Conservation (phyloP, 495 filamentous ascomycete genomes). For the Podospora conica region DNA sequence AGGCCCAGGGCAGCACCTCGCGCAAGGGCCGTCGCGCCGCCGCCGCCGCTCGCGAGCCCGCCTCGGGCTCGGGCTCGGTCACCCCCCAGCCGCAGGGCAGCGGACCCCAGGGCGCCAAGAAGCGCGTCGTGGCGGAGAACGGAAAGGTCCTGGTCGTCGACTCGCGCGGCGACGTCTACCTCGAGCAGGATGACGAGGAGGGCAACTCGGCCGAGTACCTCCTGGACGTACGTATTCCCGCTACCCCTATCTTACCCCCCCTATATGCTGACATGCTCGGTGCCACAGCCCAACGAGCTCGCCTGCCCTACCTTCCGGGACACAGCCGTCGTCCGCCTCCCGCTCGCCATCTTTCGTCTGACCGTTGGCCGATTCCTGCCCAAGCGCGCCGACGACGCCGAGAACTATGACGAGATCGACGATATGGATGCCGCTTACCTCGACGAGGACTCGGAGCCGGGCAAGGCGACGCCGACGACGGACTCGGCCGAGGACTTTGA, state of each 20-base stretch:
- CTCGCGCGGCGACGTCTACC: constrained; percentile 80
- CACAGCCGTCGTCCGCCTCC: constrained; percentile 64
- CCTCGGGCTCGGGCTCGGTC: constrained; percentile 22
- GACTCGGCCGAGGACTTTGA: constrained; percentile 52
- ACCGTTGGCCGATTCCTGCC: constrained; percentile 50
- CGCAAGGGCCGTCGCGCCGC: constrained; percentile 24
- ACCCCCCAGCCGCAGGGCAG: constrained; percentile 32
- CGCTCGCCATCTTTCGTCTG: constrained; percentile 56
- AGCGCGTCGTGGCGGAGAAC: constrained; percentile 84
- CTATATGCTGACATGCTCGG: not conserved
- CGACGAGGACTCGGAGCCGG: constrained; percentile 31
- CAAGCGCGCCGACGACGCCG: constrained; percentile 30
- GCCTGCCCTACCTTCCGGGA: constrained; percentile 58
- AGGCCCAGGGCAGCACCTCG: constrained; percentile 16
- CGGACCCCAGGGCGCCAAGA: constrained; percentile 61
- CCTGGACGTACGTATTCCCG: constrained; percentile 58
- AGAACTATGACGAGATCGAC: constrained; percentile 29
- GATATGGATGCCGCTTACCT: constrained; percentile 22
- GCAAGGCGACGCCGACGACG: constrained; percentile 39
- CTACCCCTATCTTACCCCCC: not conserved
- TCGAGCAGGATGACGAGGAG: constrained; percentile 84
- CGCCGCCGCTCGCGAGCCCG: constrained; percentile 15
- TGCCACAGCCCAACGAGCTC: constrained; percentile 53
- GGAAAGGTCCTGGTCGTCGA: constrained; percentile 93
- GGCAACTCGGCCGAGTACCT: constrained; percentile 75